These are phyloP conservation scores for Eutypa lata DNA, from an alignment of 2,329 filamentous ascomycete genomes.

Conservation along the genomic window DNA sequence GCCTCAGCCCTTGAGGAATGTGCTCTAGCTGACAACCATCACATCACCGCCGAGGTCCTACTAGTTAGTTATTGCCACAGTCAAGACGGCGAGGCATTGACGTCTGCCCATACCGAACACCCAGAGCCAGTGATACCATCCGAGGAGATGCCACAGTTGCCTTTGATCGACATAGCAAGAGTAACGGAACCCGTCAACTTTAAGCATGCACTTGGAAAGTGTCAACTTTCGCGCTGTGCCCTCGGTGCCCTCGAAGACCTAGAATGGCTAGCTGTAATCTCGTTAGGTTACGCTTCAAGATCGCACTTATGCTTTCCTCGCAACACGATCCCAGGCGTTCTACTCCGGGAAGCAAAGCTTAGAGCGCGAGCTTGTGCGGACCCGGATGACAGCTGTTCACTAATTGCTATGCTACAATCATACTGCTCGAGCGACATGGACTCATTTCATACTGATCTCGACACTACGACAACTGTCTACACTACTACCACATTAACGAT, in stretches of 20 bases:
- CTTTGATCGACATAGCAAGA: not conserved
- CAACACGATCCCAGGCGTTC: not conserved
- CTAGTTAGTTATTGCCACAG: not conserved
- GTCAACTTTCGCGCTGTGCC: not conserved
- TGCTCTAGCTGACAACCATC: not conserved
- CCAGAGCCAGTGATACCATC: not conserved
- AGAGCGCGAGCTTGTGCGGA: not conserved
- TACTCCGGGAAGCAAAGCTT: not conserved
- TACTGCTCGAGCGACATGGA: not conserved
- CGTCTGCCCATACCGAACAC: not conserved
- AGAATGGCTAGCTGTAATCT: not conserved
- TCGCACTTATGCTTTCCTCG: not conserved
- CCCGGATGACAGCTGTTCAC: not conserved
- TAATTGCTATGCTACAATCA: not conserved
- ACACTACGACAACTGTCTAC: not conserved
- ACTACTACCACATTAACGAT: not conserved
- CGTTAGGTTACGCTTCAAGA: not conserved
- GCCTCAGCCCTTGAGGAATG: not conserved
- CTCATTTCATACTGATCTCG: not conserved
- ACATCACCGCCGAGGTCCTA: not conserved
- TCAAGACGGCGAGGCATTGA: not conserved
- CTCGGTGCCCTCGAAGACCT: not conserved
- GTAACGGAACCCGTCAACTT: not conserved
- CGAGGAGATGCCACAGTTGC: not conserved
- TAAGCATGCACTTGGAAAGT: not conserved